These are phyloP conservation scores for Botrytis sinoallii DNA, from an alignment of 2,329 filamentous ascomycete species.

Conservation along the genomic window DNA sequence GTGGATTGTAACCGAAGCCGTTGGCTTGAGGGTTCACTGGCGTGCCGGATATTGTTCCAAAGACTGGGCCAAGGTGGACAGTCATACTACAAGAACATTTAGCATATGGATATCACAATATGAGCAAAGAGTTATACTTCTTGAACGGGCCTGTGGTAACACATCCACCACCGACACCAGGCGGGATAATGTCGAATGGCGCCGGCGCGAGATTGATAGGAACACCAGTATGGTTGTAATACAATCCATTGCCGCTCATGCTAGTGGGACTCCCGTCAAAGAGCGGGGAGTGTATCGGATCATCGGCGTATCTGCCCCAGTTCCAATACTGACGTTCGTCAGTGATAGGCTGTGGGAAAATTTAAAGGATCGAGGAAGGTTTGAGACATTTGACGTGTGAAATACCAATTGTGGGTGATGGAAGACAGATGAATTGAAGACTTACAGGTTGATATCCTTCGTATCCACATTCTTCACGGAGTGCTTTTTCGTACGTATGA, in stretches of 20 bases:
- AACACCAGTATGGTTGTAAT: constrained; percentile 28
- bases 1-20: constrained; percentile 41
- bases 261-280: constrained; percentile 53
- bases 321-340: constrained; percentile 39
- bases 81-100: constrained; percentile 28
- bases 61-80: constrained; percentile 48
- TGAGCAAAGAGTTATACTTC: constrained; percentile 32
- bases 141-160: constrained; percentile 47
- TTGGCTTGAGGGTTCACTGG: constrained; percentile 38
- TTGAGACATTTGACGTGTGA: not conserved
- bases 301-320: constrained; percentile 46
- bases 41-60: constrained; percentile 33
- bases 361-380: not conserved
- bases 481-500: constrained; percentile 42
- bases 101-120: not conserved
- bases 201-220: constrained; percentile 23
- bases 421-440: constrained; percentile 35
- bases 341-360: not conserved
- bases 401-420: not conserved
- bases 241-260: constrained; percentile 48
- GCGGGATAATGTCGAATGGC: constrained; percentile 39
- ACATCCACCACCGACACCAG: constrained; percentile 53
- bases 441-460: constrained; percentile 41
- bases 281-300: constrained; percentile 48
- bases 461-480: constrained; percentile 45